These are phyloP conservation scores for Leccinum pachyderme DNA, from an alignment of 1,284 basidiomycete species.

Conservation along the genomic window DNA sequence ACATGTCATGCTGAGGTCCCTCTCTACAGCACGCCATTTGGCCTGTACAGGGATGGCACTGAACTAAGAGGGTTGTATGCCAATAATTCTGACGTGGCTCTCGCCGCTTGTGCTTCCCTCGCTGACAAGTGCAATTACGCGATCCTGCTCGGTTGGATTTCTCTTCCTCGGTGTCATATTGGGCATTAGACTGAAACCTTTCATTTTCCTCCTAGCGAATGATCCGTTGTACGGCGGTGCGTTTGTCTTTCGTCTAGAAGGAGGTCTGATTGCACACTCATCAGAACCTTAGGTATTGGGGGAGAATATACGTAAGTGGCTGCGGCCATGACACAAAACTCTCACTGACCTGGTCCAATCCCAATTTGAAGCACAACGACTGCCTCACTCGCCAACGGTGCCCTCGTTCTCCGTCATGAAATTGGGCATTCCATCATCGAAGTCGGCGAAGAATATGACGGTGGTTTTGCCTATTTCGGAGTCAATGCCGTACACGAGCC, in stretches of 20 bases:
- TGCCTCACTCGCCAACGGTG: conserved; percentile 74
- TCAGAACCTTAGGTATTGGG: conserved; percentile 55
- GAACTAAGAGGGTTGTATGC: conserved; percentile 80
- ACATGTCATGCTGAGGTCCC: conserved; percentile 4
- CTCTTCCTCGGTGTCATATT: conserved; percentile 16
- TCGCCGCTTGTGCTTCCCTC: conserved; percentile 65
- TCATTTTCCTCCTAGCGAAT: conserved; percentile 50
- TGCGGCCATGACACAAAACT: conserved; percentile 8
- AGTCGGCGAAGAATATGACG: conserved; percentile 87
- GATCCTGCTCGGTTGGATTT: conserved; percentile 61
- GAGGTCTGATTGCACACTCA: not conserved
- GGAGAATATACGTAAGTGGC: conserved; percentile 71
- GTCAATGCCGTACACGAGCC: conserved; percentile 58
- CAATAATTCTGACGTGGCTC: conserved; percentile 62
- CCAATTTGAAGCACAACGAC: conserved; percentile 64
- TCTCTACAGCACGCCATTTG: conserved; percentile 62
- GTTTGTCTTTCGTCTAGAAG: conserved; percentile 14
- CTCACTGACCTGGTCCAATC: not conserved
- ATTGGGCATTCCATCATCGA: conserved; percentile 79
- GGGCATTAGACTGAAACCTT: conserved; percentile 8
- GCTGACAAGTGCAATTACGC: conserved; percentile 74
- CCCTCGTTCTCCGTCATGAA: conserved; percentile 79
- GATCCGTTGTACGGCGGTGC: conserved; percentile 80
- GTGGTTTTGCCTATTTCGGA: conserved; percentile 75
- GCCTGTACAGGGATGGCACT: conserved; percentile 76